Conservation (phyloP, 202 grass and related monocot species). For the Panicum hallii region DNA sequence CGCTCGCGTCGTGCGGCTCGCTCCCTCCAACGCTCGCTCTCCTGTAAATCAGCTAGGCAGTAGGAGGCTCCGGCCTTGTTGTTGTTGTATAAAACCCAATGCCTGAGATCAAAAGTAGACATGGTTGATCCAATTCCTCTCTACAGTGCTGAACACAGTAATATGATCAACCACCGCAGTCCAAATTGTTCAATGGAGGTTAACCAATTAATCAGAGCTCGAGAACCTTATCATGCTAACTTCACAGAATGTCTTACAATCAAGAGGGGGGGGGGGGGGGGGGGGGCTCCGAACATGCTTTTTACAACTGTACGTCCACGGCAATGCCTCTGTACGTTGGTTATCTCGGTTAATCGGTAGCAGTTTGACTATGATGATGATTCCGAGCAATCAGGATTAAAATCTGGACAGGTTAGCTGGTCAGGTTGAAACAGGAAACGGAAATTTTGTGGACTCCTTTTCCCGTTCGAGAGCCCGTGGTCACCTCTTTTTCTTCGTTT, state of each 20-base stretch:
- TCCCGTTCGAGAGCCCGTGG: constrained; percentile 3
- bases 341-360: constrained; percentile 4
- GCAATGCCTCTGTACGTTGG: constrained; percentile 17
- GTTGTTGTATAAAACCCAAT: too few relatives aligned
- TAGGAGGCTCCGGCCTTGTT: too few relatives aligned
- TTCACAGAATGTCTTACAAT: not conserved
- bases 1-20: too few relatives aligned
- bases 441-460: constrained; percentile 9
- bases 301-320: constrained; percentile 5
- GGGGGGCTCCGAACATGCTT: not conserved
- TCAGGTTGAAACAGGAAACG: constrained; percentile 12
- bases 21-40: too few relatives aligned
- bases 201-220: not conserved
- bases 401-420: constrained; percentile 43
- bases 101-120: too few relatives aligned
- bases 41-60: too few relatives aligned
- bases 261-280: too few relatives aligned
- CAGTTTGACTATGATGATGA: constrained; percentile 10
- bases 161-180: not conserved
- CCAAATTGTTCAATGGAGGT: not conserved
- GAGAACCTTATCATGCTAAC: not conserved
- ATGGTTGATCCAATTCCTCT: too few relatives aligned
- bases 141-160: not conserved
- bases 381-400: not conserved
- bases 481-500: constrained; percentile 75